Percentiles rank a stretch among this genome's conserved stretches.
Conservation (phyloP, 176 grass and related monocot species). For the Tillandsia fasciculata region DNA sequence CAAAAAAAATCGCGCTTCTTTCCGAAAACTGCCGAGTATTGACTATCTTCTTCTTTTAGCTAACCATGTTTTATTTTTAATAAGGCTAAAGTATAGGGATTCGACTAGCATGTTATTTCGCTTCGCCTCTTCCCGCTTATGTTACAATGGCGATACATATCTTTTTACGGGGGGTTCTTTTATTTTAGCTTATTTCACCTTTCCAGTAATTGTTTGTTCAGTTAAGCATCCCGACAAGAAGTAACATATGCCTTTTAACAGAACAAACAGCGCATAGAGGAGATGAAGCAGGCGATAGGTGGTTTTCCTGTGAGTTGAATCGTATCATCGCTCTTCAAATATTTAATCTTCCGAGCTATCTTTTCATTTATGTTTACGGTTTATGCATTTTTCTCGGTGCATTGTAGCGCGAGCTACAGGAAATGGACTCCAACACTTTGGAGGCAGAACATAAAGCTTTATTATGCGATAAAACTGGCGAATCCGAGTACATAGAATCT, state of each 20-base stretch:
- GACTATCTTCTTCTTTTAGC: not conserved
- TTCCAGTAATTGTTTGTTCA: not conserved
- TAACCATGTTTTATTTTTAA: too few relatives aligned
- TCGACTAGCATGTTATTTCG: too few relatives aligned
- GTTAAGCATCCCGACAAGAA: not conserved
- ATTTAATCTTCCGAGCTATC: conserved; percentile 4
- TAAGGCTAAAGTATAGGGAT: too few relatives aligned
- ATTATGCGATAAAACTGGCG: conserved; percentile 55
- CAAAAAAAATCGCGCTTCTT: conserved; percentile 35
- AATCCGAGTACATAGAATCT: conserved; percentile 59
- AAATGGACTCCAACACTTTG: conserved; percentile 59
- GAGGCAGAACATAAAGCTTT: conserved; percentile 53
- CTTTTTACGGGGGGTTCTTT: too few relatives aligned
- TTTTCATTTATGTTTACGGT: conserved; percentile 7
- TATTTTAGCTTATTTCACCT: too few relatives aligned
- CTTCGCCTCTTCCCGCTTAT: too few relatives aligned
- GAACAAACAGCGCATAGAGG: conserved; percentile 47
- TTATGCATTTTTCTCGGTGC: conserved; percentile 12
- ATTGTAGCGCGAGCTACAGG: conserved; percentile 38
- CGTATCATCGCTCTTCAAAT: not conserved
- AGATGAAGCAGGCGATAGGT: conserved; percentile 35
- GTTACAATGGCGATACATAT: too few relatives aligned
- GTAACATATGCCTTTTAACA: conserved; percentile 21
- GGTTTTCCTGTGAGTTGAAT: conserved; percentile 44
- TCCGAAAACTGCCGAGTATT: conserved; percentile 48